Evolutionary conservation across 306 rosid species (phyloP).

Genomic region (Fragaria nilgerrensis): DNA sequence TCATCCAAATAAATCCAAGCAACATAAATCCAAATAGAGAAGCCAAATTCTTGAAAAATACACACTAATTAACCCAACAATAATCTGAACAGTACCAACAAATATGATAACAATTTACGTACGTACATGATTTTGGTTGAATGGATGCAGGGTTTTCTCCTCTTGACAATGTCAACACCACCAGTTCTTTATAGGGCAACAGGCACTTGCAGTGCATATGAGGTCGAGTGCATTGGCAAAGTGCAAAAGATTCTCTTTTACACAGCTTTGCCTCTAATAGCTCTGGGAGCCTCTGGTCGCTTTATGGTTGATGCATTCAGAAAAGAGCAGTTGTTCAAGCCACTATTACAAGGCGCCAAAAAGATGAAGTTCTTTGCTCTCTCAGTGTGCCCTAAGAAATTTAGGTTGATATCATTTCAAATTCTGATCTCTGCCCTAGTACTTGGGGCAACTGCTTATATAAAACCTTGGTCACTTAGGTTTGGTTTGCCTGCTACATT

Average conservation of each 20-base stretch:
- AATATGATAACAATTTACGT: not conserved
- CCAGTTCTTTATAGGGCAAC: slow-evolving; percentile 16
- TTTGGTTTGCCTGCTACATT: slow-evolving; percentile 2
- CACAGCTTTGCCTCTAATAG: slow-evolving; percentile 19
- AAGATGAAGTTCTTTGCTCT: not conserved
- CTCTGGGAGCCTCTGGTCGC: slow-evolving; percentile 26
- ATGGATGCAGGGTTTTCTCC: slow-evolving; percentile 21
- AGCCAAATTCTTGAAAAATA: not conserved
- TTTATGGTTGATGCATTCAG: not conserved
- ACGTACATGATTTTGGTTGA: not conserved
- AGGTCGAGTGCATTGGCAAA: slow-evolving; percentile 20
- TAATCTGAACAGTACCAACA: not conserved
- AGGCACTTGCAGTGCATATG: slow-evolving; percentile 20
- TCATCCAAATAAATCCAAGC: no score
- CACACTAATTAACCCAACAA: not conserved
- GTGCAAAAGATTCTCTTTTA: slow-evolving; percentile 21
- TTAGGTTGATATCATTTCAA: not conserved
- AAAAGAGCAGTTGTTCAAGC: not conserved
- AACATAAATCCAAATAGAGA: no score
- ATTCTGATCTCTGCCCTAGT: not conserved
- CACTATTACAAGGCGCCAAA: not conserved
- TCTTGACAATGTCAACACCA: slow-evolving; percentile 33
- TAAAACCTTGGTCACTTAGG: not conserved
- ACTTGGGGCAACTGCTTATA: not conserved
- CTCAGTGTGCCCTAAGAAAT: not conserved